Base-by-base conservation (phyloP, 2,329 filamentous ascomycete species). In the Exophiala sp. region DNA sequence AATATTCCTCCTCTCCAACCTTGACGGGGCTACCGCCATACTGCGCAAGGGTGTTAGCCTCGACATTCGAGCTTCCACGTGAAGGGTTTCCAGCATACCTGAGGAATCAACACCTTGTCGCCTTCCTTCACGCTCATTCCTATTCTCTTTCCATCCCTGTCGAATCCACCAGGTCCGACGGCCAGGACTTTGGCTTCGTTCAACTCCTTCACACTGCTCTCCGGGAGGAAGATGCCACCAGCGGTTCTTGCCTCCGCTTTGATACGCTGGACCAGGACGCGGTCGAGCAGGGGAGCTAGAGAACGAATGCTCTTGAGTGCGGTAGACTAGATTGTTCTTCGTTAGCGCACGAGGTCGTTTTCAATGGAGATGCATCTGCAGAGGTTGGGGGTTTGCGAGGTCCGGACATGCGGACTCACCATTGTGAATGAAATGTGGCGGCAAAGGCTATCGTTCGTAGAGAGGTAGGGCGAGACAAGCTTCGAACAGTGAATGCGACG, bases 171-270 rank as follows among this genome's bases (percentile, higher is more conserved):
- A 54, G 94, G 94, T 50, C 94, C 94, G 61, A 99, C 92, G 60
- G 94, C 94, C 58, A 99, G 80, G 52, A 99, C 94, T 77, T 90
- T 91, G 68, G 89, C 94, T 81, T 97, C 92, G 77, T 96, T 97
- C 72, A 97, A 84, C 76, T 99, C 94, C 84, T 99, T 96, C 71
- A 97, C 90, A 69, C 87, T 89, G 59, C 87, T 91, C 80, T 99
- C 94, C 65, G 94, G 94, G 63, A 99, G 88, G 82, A 95, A 96
- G 82, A 99, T 96, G 69, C 94, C 94, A 69, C 86, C 86, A 66
- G 94, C 91, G 46, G 94, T 99, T 83, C 96, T 96, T 71, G 91
- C 76, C 78, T 97, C 92, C 69, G 92, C 89, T 81, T 97, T 97
- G 78, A 96, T 78, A 76, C 94, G 90, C 85, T 99, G 94, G 65